A percentile compares a stretch with the other conserved stretches of the same genome.
Conservation (phyloP, 2,329 filamentous ascomycete genomes). For the Celoporthe dispersa region DNA sequence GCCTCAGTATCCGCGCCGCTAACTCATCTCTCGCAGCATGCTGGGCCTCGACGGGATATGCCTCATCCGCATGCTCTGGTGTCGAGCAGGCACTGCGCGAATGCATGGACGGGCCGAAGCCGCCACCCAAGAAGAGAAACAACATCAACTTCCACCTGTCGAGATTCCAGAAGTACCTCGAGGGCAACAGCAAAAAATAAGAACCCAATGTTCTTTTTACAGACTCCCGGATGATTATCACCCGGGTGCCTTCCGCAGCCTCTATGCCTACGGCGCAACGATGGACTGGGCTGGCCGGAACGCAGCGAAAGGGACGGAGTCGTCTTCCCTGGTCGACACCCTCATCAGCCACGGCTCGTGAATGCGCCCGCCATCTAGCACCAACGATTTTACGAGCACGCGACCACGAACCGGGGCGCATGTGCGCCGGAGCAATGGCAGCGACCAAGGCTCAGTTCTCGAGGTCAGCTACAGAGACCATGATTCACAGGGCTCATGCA, state of each 20-base stretch:
- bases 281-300: not conserved
- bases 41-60: slow-evolving; percentile 81
- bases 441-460: not conserved
- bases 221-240: not conserved
- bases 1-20: slow-evolving; percentile 12
- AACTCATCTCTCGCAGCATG: slow-evolving; percentile 61
- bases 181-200: slow-evolving; percentile 50
- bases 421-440: not conserved
- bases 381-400: not conserved
- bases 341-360: not conserved
- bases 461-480: not conserved
- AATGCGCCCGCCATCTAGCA: not conserved
- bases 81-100: slow-evolving; percentile 64
- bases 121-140: slow-evolving; percentile 56
- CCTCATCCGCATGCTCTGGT: slow-evolving; percentile 59
- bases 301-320: not conserved
- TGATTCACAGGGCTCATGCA: not conserved
- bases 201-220: too few species aligned
- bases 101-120: slow-evolving; percentile 80
- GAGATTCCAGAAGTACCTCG: slow-evolving; percentile 76
- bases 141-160: slow-evolving; percentile 93
- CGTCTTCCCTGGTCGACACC: not conserved
- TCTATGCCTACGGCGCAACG: not conserved
- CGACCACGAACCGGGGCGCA: not conserved
- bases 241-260: not conserved